Base-by-base conservation (phyloP, 2,329 filamentous ascomycete genomes). In the Pseudogymnoascus destructans region DNA sequence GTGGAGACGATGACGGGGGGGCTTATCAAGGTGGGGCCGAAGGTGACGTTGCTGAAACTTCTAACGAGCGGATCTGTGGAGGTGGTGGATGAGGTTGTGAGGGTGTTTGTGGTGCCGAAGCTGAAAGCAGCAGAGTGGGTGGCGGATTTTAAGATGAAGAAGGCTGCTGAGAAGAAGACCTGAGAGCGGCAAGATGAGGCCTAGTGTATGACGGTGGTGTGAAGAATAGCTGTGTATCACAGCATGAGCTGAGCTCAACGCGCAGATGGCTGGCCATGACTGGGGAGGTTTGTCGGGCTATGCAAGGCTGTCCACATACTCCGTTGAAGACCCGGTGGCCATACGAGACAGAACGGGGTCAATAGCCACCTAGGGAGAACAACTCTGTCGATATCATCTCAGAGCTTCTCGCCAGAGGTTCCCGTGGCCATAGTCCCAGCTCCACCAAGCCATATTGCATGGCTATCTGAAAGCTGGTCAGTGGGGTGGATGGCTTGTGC, bases 21-120 rank as follows among this genome's bases (percentile, higher is more conserved):
- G 0, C 71, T 98, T 66, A 81, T 95, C 66, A 96, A 95, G 74
- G 84, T 91, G 19, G 92, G 93, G 54, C 91, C 88, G 79, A 93
- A 92, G 68, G 78, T 93, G 63, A 76, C 81, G 17, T 70, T 97
- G 64, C 71, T 89, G 56, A 87, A 89, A 74, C 79, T 92, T 27
- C 72, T 97, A 62, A 77, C 77, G 7, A 81, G 81, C 7, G 89
- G 87, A 5, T 90, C 86, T 67, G 82, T 95, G 5, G 91, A 95
- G 73, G 78, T 98, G 8, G 83, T 95, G 52, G 92, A 98, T 72
- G 86, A 89, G 27, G 73, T 97, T 62, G 80, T 97, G 21, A 83
- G 77, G 68, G 82, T 98, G 27, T 90, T 88, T 68, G 82, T 97
- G 1, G 77, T 98, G 63, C 92, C 92, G 0, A 85, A 79, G 66